Percentiles rank a stretch among this genome's conserved stretches.
Conservation (phyloP, 495 filamentous ascomycete species). For the Penicillium egyptiacum region DNA sequence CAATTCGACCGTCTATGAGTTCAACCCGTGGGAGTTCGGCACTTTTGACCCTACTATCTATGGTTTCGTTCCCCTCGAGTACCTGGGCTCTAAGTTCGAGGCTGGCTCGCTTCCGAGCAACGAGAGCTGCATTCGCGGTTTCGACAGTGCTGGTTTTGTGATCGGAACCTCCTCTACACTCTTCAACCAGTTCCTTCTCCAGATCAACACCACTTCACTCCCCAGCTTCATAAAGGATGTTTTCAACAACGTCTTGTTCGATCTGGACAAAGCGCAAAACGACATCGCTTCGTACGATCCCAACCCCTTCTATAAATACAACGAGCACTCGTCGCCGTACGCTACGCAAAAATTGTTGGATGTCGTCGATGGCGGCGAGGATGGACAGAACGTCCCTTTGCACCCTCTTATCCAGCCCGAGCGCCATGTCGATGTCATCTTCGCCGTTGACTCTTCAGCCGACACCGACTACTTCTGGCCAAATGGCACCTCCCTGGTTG, state of each 20-base stretch:
- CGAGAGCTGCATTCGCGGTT: constrained; percentile 70
- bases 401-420: constrained; percentile 79
- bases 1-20: constrained; percentile 82
- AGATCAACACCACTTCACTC: constrained; percentile 53
- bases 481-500: constrained; percentile 79
- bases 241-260: constrained; percentile 52
- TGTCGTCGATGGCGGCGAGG: constrained; percentile 85
- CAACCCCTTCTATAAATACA: constrained; percentile 81
- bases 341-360: constrained; percentile 58
- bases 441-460: constrained; percentile 83
- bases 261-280: constrained; percentile 56
- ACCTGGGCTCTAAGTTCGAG: constrained; percentile 78
- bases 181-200: constrained; percentile 76
- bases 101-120: constrained; percentile 58
- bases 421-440: constrained; percentile 84
- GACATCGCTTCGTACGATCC: constrained; percentile 82
- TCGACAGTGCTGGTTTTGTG: constrained; percentile 81
- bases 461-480: constrained; percentile 79
- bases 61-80: constrained; percentile 73
- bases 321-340: constrained; percentile 61
- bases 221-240: constrained; percentile 54
- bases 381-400: constrained; percentile 84
- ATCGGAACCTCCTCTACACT: constrained; percentile 90
- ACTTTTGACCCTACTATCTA: constrained; percentile 78
- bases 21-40: constrained; percentile 87